Evolutionary conservation across 2,329 filamentous ascomycete species (phyloP), one percentile per base, ranked within the genome.

Genomic region (Tolypocladium capitatum): DNA sequence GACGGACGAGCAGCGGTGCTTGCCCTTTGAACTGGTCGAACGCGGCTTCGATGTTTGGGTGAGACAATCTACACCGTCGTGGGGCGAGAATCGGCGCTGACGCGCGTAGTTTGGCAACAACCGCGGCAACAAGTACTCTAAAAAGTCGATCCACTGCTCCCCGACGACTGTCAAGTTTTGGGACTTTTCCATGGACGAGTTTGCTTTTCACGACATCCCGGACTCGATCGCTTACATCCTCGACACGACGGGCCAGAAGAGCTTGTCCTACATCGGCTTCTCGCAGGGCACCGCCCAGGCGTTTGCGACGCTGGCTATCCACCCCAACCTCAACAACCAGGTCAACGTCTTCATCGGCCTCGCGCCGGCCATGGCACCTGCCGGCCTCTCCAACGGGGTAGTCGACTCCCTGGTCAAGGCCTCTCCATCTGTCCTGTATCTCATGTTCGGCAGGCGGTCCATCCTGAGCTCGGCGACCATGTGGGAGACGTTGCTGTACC

Each of bases 101-200:
- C 42, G n/a, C 27, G 13, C 46, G 6, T 50, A 86, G 86, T 74
- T 98, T 52, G 92, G 92, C 45, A 98, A 98, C 65, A 98, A 98
- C 60, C 83, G 92, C 33, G 92, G 92, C 45, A 98, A 98, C 75
- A 98, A 98, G 63, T 98, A 98, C 68, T 95, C 89, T 42, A 98
- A 97, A 66, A 98, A 98, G 68, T 90, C 83, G 2, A 79, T 90
- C 46, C 76, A 83, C 50, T 72, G 74, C 52, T 83, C 87, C 0
- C 90, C 92, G 0, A 83, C 80, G 1, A 83, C 85, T 2, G 70
- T 75, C 34, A 74, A 79, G 14, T 98, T 98, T 64, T 98, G 92
- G 92, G 84, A 96, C 64, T 98, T 98, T 63, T 95, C 88, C 46
- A 97, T 98, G 61, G 92, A 98, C 62, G 86, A 98, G 61, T 98